Percentiles rank a stretch among this genome's conserved stretches.
Conservation (phyloP, 345 rosid genomes). For the Euclidium syriacum region DNA sequence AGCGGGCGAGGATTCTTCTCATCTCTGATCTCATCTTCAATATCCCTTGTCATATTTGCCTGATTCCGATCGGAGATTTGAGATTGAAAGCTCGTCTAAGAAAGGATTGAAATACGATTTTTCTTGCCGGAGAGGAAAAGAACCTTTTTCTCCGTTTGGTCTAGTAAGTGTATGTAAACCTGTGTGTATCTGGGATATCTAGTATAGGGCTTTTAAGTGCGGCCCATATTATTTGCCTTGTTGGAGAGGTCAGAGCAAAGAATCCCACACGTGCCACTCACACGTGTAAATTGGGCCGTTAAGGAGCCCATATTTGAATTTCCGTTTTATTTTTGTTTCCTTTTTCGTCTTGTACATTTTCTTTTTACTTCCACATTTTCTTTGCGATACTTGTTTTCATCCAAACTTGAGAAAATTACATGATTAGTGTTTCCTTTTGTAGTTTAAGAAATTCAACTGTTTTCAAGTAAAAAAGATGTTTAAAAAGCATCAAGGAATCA, state of each 20-base stretch:
- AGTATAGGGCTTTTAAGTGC: neutral
- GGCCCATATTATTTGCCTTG: constrained; percentile 14
- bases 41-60: constrained; percentile 34
- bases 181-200: no score
- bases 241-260: neutral
- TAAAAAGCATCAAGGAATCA: neutral
- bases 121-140: constrained; percentile 26
- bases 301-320: neutral
- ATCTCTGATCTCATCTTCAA: constrained; percentile 63
- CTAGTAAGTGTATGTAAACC: no score
- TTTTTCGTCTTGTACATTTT: no score
- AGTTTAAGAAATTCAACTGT: neutral
- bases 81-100: neutral
- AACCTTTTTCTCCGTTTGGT: neutral
- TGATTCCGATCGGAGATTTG: constrained; percentile 4
- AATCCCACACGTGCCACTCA: no score
- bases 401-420: neutral
- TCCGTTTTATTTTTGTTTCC: no score
- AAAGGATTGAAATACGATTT: neutral
- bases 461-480: neutral
- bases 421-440: neutral
- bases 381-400: no score
- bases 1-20: constrained; percentile 91
- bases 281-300: no score
- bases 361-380: no score